phyloP scores from a whole-genome alignment of 805 yeast species.

The Phaffomyces opuntiae region DNA sequence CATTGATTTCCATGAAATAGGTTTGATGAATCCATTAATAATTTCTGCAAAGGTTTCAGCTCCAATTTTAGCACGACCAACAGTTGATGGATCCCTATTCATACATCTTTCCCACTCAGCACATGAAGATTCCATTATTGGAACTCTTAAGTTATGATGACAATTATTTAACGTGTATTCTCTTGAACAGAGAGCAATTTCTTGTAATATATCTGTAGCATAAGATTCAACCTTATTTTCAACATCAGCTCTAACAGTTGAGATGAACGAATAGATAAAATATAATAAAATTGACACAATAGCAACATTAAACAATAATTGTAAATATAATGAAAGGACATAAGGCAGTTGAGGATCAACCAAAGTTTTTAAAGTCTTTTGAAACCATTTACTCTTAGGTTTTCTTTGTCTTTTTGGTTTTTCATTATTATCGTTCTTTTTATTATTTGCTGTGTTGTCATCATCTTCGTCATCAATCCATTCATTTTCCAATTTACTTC shows the following conservation, averaged over 20 bases:
- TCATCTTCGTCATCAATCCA: slow-evolving; percentile 20
- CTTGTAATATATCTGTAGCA: slow-evolving; percentile 50
- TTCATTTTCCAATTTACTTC: slow-evolving; percentile 5
- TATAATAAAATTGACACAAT: slow-evolving; percentile 46
- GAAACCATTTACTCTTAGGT: slow-evolving; percentile 4
- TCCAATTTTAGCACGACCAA: slow-evolving; percentile 64
- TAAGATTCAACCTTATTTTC: slow-evolving; percentile 59
- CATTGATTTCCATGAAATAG: slow-evolving; percentile 65
- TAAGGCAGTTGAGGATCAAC: slow-evolving; percentile 47
- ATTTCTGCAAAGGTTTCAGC: slow-evolving; percentile 83
- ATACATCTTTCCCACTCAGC: slow-evolving; percentile 74
- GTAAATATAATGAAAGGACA: slow-evolving; percentile 55
- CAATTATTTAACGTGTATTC: slow-evolving; percentile 73
- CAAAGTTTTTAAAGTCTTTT: slow-evolving; percentile 13
- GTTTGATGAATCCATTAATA: slow-evolving; percentile 65
- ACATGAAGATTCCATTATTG: slow-evolving; percentile 68
- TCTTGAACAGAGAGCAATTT: slow-evolving; percentile 60
- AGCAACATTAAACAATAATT: slow-evolving; percentile 49
- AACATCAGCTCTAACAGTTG: slow-evolving; percentile 62
- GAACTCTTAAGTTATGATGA: slow-evolving; percentile 54
- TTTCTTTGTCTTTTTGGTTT: slow-evolving; percentile 4
- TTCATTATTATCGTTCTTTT: not conserved
- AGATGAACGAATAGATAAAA: slow-evolving; percentile 42
- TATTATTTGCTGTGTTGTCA: not conserved
- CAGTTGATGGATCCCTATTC: slow-evolving; percentile 62